These are phyloP conservation scores for Pneumocystis carinii DNA, from an alignment of 1,139 yeast genomes.

Conservation along the genomic window DNA sequence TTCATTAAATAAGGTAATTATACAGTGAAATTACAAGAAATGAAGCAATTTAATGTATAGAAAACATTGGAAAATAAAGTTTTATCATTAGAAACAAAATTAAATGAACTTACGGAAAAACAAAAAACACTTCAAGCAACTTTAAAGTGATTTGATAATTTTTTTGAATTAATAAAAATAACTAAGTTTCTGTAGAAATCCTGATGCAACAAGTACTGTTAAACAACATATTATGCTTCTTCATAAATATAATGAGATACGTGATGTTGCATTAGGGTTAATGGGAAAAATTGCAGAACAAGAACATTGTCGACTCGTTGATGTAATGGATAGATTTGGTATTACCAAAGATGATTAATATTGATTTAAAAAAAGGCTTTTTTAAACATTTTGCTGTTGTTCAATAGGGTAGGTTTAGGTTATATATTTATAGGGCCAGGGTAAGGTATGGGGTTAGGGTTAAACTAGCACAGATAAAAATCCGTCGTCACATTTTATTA, in stretches of 20 bases:
- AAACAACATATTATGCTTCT: constrained; percentile 17
- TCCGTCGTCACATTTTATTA: too few species aligned
- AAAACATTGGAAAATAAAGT: background rate
- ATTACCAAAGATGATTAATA: constrained; percentile 20
- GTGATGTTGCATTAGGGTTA: constrained; percentile 36
- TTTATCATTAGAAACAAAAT: background rate
- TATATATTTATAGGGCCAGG: too few species aligned
- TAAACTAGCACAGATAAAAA: too few species aligned
- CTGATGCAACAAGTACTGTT: background rate
- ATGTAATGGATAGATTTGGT: constrained; percentile 29
- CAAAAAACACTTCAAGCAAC: background rate
- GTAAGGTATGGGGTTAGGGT: too few species aligned
- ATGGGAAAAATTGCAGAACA: constrained; percentile 39
- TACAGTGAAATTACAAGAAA: too few species aligned
- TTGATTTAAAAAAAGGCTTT: too few species aligned
- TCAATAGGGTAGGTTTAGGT: too few species aligned
- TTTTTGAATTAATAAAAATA: background rate
- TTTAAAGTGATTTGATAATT: background rate
- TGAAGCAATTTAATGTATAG: background rate
- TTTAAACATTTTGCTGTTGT: too few species aligned
- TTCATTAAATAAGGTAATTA: too few species aligned
- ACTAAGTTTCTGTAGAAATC: background rate
- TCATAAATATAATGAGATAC: constrained; percentile 33
- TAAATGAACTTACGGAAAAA: background rate
- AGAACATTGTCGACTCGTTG: constrained; percentile 30